A percentile compares a stretch with the other conserved stretches of the same genome.
phyloP scores from a whole-genome alignment of 768 basidiomycete species.

The Pleurotus pulmonarius region DNA sequence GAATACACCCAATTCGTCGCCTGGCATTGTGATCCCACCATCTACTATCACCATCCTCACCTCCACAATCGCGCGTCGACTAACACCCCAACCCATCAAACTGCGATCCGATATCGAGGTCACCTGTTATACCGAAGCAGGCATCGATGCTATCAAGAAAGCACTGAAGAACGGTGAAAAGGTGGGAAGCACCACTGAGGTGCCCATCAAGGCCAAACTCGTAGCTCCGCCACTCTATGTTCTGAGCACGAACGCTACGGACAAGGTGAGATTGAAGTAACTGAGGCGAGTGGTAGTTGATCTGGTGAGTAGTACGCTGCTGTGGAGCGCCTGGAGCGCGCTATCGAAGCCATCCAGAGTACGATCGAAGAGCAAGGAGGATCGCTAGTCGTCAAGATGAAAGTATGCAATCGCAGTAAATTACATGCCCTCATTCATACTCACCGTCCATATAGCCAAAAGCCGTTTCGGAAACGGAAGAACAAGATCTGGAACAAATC shows the following conservation, averaged over 20 bases:
- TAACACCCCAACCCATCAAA: slow-evolving; percentile 98
- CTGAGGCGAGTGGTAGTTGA: background rate
- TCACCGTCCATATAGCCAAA: slow-evolving; percentile 65
- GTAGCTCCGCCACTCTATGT: slow-evolving; percentile 97
- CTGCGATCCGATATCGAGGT: slow-evolving; percentile 97
- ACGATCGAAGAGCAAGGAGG: slow-evolving; percentile 86
- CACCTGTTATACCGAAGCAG: slow-evolving; percentile 92
- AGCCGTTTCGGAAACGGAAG: slow-evolving; percentile 96
- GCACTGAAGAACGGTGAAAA: slow-evolving; percentile 88
- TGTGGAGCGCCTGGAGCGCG: slow-evolving; percentile 89
- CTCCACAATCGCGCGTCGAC: slow-evolving; percentile 85
- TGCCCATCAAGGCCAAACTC: slow-evolving; percentile 95
- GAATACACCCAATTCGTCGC: slow-evolving; percentile 40
- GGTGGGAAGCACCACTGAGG: slow-evolving; percentile 72
- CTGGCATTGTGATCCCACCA: slow-evolving; percentile 44
- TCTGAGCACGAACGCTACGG: slow-evolving; percentile 92
- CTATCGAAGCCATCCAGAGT: slow-evolving; percentile 85
- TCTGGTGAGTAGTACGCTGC: slow-evolving; percentile 59
- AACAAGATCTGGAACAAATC: slow-evolving; percentile 93
- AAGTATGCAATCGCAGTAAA: slow-evolving; percentile 42
- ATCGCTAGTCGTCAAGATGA: slow-evolving; percentile 92
- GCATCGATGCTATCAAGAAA: slow-evolving; percentile 95
- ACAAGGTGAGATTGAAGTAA: slow-evolving; percentile 58
- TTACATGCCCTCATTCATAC: background rate
- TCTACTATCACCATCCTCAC: slow-evolving; percentile 63